Evolutionary conservation across 805 yeast genomes (phyloP).

Genomic region (Yamadazyma kitorensis): DNA sequence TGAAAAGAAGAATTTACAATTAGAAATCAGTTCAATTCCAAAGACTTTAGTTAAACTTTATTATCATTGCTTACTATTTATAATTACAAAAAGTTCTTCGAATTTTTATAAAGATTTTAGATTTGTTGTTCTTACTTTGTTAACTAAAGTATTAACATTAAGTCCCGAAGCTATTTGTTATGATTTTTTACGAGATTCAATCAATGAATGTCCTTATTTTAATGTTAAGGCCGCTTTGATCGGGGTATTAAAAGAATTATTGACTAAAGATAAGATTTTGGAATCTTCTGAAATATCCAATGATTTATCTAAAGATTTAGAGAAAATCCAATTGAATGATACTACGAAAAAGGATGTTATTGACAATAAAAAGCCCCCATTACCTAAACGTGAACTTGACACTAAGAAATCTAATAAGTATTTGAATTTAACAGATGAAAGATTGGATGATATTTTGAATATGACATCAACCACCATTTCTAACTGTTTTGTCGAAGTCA

Average conservation of each 20-base stretch:
- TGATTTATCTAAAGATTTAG: constrained; percentile 1
- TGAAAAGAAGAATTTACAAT: constrained; percentile 15
- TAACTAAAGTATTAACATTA: constrained; percentile 60
- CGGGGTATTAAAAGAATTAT: constrained; percentile 67
- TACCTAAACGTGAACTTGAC: constrained; percentile 40
- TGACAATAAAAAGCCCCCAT: constrained; percentile 16
- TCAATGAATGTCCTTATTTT: constrained; percentile 64
- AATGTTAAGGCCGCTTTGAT: constrained; percentile 58
- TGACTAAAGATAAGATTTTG: constrained; percentile 33
- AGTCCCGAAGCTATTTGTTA: constrained; percentile 57
- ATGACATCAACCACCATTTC: constrained; percentile 39
- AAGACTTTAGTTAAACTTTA: constrained; percentile 25
- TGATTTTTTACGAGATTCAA: constrained; percentile 59
- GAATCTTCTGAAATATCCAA: constrained; percentile 1
- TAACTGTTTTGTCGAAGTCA: constrained; percentile 26
- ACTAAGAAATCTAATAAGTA: constrained; percentile 22
- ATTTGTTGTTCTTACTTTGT: constrained; percentile 51
- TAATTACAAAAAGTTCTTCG: constrained; percentile 18
- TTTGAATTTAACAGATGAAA: constrained; percentile 40
- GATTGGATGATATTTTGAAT: constrained; percentile 42
- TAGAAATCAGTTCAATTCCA: constrained; percentile 32
- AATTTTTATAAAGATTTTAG: constrained; percentile 23
- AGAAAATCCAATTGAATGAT: background rate
- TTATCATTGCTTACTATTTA: constrained; percentile 28
- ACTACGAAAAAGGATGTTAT: background rate